Percentiles rank a stretch among this genome's conserved stretches.
These are phyloP conservation scores for Penicillium cataractarum DNA, from an alignment of 495 filamentous ascomycete species.

Conservation along the genomic window DNA sequence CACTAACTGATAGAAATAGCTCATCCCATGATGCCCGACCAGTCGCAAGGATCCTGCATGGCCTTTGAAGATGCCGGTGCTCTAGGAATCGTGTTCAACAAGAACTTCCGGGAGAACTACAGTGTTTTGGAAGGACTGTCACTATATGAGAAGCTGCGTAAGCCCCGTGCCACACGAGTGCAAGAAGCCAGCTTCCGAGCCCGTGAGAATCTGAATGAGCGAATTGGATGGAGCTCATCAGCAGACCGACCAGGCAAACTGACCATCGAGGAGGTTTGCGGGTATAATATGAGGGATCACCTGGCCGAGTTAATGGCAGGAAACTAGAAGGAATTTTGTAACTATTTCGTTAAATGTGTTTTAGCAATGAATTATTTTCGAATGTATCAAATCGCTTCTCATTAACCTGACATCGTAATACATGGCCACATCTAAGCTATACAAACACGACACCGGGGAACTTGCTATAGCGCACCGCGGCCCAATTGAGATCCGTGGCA, in stretches of 20 bases:
- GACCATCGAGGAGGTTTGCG: constrained; percentile 39
- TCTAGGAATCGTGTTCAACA: constrained; percentile 38
- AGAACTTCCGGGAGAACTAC: constrained; percentile 31
- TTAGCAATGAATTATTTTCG: neutral
- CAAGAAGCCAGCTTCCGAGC: constrained; percentile 42
- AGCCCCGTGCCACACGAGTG: constrained; percentile 40
- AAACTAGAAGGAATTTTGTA: neutral
- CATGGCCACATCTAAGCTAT: constrained; percentile 4
- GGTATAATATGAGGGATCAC: constrained; percentile 32
- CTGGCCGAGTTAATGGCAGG: constrained; percentile 19
- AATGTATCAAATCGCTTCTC: neutral
- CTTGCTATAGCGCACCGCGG: constrained; percentile 29
- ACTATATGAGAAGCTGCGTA: constrained; percentile 47
- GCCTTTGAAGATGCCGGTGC: constrained; percentile 47
- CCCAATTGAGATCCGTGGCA: constrained; percentile 28
- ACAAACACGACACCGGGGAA: constrained; percentile 37
- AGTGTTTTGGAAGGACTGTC: constrained; percentile 30
- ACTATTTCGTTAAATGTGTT: neutral
- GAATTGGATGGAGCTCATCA: constrained; percentile 33
- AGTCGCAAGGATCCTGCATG: constrained; percentile 42
- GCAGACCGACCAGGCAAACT: constrained; percentile 29
- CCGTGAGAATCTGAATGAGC: constrained; percentile 33
- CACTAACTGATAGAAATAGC: constrained; percentile 23
- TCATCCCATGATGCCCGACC: constrained; percentile 57
- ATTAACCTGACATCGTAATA: constrained; percentile 2